Conservation (phyloP, 345 rosid species). For the Xanthoceras sorbifolium region DNA sequence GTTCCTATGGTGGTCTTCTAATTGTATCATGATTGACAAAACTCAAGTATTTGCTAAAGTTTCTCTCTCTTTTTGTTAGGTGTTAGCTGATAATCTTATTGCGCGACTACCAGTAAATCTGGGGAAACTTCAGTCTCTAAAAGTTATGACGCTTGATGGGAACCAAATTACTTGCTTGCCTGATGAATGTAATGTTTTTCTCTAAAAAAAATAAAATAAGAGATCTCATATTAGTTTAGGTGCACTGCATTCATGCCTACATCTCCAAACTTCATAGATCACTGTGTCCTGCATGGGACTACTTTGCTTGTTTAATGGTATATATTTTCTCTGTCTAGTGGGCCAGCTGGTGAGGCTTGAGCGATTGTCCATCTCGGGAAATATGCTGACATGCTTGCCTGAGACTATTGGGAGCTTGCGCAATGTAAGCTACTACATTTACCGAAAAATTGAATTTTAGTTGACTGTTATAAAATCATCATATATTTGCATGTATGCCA, state of each 20-base stretch:
- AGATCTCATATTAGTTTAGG: slow-evolving; percentile 13
- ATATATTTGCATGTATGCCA: neutral
- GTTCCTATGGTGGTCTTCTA: neutral
- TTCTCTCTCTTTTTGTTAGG: slow-evolving; percentile 43
- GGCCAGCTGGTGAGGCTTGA: slow-evolving; percentile 96
- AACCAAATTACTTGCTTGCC: slow-evolving; percentile 75
- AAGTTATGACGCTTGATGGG: slow-evolving; percentile 83
- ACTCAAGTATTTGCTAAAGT: slow-evolving; percentile 7
- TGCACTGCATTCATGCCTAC: slow-evolving; percentile 8
- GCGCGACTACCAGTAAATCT: slow-evolving; percentile 71
- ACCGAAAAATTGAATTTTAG: slow-evolving; percentile 10
- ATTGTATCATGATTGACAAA: neutral
- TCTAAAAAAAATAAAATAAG: slow-evolving; percentile 40
- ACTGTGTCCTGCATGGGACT: neutral
- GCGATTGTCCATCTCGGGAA: slow-evolving; percentile 71
- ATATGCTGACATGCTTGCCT: slow-evolving; percentile 69
- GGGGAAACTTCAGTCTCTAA: slow-evolving; percentile 89
- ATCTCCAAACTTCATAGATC: slow-evolving; percentile 16
- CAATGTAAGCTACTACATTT: slow-evolving; percentile 59
- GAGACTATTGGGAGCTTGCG: slow-evolving; percentile 95
- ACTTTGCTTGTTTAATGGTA: slow-evolving; percentile 17
- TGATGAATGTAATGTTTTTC: slow-evolving; percentile 80
- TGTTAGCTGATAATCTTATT: slow-evolving; percentile 67
- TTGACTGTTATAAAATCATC: neutral
- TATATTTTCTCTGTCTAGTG: slow-evolving; percentile 46